These are phyloP conservation scores for Solanum lycopersicoides DNA, from an alignment of 257 asterid species.

Conservation along the genomic window DNA sequence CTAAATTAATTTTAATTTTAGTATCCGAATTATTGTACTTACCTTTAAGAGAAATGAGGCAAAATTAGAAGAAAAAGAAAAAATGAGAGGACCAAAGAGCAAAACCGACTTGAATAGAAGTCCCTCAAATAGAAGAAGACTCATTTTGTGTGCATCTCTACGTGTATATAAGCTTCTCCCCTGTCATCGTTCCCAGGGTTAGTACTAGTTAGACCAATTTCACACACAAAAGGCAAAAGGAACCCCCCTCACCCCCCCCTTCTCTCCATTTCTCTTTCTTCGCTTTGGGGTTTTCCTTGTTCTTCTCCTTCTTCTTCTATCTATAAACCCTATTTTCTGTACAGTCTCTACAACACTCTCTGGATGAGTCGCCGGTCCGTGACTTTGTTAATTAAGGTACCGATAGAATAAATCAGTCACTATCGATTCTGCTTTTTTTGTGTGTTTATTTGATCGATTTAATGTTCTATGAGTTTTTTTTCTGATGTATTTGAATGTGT, in stretches of 20 bases:
- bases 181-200: slow-evolving; percentile 29
- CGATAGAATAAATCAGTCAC: neutral
- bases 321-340: slow-evolving; percentile 7
- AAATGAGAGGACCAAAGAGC: slow-evolving; percentile 20
- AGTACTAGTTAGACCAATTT: slow-evolving; percentile 4
- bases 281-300: slow-evolving; percentile 18
- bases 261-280: slow-evolving; percentile 3
- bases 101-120: slow-evolving; percentile 33
- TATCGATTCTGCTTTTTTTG: neutral
- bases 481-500: neutral
- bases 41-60: neutral
- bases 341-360: slow-evolving; percentile 8
- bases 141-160: neutral
- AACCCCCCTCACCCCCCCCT: neutral
- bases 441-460: slow-evolving; percentile 1
- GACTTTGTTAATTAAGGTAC: slow-evolving; percentile 11
- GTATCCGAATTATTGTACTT: neutral
- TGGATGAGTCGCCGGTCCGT: slow-evolving; percentile 34
- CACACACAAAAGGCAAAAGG: neutral
- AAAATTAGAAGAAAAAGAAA: neutral
- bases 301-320: neutral
- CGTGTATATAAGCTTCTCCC: neutral
- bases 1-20: neutral
- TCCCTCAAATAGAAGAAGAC: neutral
- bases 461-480: slow-evolving; percentile 12